Conservation (phyloP, 495 filamentous ascomycete genomes). For the Bacidia rubella region DNA sequence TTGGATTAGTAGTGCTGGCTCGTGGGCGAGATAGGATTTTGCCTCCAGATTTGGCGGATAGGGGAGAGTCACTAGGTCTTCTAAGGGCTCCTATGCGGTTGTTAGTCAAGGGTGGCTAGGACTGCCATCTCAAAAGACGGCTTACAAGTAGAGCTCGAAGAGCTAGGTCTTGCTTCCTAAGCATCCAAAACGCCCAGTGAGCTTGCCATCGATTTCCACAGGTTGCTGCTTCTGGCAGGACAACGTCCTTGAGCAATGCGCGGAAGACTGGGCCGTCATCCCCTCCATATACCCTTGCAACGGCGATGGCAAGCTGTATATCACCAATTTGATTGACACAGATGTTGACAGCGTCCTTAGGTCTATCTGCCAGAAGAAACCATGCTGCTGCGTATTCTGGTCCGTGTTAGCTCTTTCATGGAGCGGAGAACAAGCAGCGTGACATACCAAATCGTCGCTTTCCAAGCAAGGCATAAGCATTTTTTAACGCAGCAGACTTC, state of each 20-base stretch:
- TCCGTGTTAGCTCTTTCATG: slow-evolving; percentile 3
- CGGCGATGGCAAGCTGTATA: slow-evolving; percentile 79
- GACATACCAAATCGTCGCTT: slow-evolving; percentile 70
- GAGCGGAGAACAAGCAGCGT: background rate
- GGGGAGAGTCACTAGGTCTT: slow-evolving; percentile 51
- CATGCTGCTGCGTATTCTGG: slow-evolving; percentile 90
- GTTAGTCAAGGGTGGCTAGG: background rate
- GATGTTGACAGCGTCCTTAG: slow-evolving; percentile 74
- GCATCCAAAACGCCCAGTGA: slow-evolving; percentile 93
- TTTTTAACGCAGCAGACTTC: slow-evolving; percentile 86
- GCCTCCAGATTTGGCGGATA: slow-evolving; percentile 43
- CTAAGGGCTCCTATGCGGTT: slow-evolving; percentile 48
- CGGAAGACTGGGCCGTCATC: slow-evolving; percentile 63
- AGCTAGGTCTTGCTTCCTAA: slow-evolving; percentile 68
- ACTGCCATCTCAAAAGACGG: slow-evolving; percentile 3
- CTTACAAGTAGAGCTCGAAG: slow-evolving; percentile 49
- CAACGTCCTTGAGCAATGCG: slow-evolving; percentile 62
- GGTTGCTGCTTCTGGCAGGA: slow-evolving; percentile 61
- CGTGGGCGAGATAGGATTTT: slow-evolving; percentile 73
- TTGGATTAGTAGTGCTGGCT: slow-evolving; percentile 74
- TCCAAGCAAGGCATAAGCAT: slow-evolving; percentile 91
- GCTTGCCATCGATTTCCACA: slow-evolving; percentile 89
- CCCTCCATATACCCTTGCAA: slow-evolving; percentile 80
- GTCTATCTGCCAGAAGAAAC: slow-evolving; percentile 79
- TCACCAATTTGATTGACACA: slow-evolving; percentile 75